These are phyloP conservation scores for Arthrinium puccinioides DNA, from an alignment of 2,329 filamentous ascomycete species.

Conservation along the genomic window DNA sequence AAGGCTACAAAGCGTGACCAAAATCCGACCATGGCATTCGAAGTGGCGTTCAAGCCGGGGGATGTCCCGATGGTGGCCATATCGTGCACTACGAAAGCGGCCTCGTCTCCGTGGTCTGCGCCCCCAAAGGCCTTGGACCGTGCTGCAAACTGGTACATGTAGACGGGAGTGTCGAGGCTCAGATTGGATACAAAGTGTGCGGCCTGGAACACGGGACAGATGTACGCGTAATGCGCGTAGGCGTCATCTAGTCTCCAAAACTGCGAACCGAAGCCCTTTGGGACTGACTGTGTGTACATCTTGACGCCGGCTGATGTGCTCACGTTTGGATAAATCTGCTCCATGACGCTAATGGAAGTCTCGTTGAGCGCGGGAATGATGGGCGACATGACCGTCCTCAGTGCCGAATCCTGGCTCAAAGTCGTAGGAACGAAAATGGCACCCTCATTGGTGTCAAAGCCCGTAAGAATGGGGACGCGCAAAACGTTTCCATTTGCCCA, in stretches of 20 bases:
- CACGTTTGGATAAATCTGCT: slow-evolving; percentile 57
- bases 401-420: slow-evolving; percentile 40
- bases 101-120: slow-evolving; percentile 42
- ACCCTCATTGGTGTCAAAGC: slow-evolving; percentile 66
- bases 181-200: slow-evolving; percentile 34
- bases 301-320: slow-evolving; percentile 25
- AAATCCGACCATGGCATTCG: slow-evolving; percentile 34
- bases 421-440: slow-evolving; percentile 51
- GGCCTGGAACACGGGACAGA: slow-evolving; percentile 55
- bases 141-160: slow-evolving; percentile 55
- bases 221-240: slow-evolving; percentile 59
- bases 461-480: slow-evolving; percentile 57
- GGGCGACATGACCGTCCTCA: slow-evolving; percentile 51
- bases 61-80: slow-evolving; percentile 21
- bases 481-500: slow-evolving; percentile 47
- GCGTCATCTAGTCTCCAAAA: slow-evolving; percentile 52
- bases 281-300: slow-evolving; percentile 29
- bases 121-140: slow-evolving; percentile 26
- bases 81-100: slow-evolving; percentile 35
- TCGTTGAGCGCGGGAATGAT: slow-evolving; percentile 51
- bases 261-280: slow-evolving; percentile 39
- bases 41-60: slow-evolving; percentile 29
- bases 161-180: slow-evolving; percentile 24
- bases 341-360: slow-evolving; percentile 45
- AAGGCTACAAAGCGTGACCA: slow-evolving; percentile 31